Evolutionary conservation across 257 asterid genomes (phyloP).

Genomic region (Perilla frutescens): DNA sequence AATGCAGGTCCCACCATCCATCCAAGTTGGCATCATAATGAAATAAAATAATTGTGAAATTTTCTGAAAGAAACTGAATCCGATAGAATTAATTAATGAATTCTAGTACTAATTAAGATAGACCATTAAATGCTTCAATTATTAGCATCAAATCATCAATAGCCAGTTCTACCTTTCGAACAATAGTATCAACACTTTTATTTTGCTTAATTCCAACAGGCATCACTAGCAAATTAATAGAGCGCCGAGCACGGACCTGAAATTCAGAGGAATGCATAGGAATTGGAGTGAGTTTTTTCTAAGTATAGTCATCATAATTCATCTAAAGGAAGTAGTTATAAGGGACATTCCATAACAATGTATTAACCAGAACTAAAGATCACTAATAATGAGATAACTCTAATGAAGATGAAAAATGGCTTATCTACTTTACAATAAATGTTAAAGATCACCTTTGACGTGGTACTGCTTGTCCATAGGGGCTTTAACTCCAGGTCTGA

Average conservation of each 20-base stretch:
- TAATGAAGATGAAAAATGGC: conserved; percentile 21
- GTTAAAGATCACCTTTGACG: conserved; percentile 56
- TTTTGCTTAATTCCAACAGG: conserved; percentile 92
- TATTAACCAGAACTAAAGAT: conserved; percentile 17
- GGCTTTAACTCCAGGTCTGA: conserved; percentile 92
- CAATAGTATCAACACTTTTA: conserved; percentile 66
- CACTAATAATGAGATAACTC: background rate
- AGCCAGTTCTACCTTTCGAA: conserved; percentile 60
- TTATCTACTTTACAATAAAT: conserved; percentile 6
- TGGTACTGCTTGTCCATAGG: conserved; percentile 71
- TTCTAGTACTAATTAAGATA: conserved; percentile 21
- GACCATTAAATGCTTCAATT: background rate
- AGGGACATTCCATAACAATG: conserved; percentile 2
- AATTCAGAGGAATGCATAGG: conserved; percentile 26
- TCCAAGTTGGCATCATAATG: conserved; percentile 90
- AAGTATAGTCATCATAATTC: conserved; percentile 21
- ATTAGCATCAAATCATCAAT: conserved; percentile 20
- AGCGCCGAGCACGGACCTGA: conserved; percentile 52
- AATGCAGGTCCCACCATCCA: conserved; percentile 83
- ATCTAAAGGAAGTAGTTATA: background rate
- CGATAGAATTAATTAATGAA: conserved; percentile 34
- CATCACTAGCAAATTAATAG: conserved; percentile 69
- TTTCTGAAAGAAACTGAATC: too few relatives aligned
- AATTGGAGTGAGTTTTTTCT: background rate
- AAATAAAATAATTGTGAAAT: conserved; percentile 76